Base-by-base conservation (phyloP, 2,329 filamentous ascomycete species). In the Aspergillus texensis region DNA sequence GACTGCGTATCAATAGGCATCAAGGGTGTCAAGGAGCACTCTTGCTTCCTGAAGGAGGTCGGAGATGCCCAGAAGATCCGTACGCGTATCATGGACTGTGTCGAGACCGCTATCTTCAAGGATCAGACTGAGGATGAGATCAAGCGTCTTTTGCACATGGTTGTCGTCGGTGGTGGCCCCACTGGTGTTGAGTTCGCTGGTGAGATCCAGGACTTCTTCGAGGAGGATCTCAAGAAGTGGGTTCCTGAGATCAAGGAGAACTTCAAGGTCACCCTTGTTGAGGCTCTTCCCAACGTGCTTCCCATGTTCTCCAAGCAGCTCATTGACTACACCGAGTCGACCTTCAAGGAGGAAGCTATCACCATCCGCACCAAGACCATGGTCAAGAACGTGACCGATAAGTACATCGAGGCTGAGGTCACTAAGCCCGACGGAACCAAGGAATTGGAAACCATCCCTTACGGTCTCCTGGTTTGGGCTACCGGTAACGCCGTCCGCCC, bases 71-170 rank as follows among this genome's bases (percentile, higher is more conserved):
- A 99, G 82, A 88, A 88, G 75, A 99, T 99, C 77, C 93, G 95
- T 76, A 97, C 94, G 86, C 93, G 93, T 81, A 97, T 99, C 81
- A 99, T 99, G 95, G 95, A 99, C 83, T 99, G 95, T 79, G 94
- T 97, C 72, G 95, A 99, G 84, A 97, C 94, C 41, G 95, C 95
- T 58, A 94, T 93, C 66, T 97, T 99, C 90, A 98, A 98, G 87
- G 94, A 93, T 76, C 95, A 99, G 83, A 85, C 87, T 43, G 83
- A 87, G 19, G 92, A 95, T 70, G 96, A 99, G 82, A 84, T 96
- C 76, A 90, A 96, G 83, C 93, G 95, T 71, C 88, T 99, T 73
- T 86, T 99, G 78, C 94, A 98, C 86, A 98, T 98, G 94, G 95
- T 99, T 61, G 94, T 94, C 53, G 91, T 93, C 58, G 91, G 94